Conservation (phyloP, 2,329 filamentous ascomycete genomes). For the Penicillium sp. region DNA sequence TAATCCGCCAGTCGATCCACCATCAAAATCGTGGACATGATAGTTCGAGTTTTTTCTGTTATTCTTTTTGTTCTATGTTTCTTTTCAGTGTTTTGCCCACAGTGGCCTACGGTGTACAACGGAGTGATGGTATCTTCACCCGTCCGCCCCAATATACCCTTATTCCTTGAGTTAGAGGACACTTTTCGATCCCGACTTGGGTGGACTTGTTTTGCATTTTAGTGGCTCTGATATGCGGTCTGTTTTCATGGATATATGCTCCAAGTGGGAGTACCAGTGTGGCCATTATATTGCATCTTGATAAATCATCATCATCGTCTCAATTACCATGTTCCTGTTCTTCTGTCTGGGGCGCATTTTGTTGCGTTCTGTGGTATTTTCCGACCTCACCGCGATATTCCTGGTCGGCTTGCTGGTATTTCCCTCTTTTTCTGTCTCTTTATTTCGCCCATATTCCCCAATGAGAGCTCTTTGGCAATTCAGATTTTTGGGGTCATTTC, state of each 20-base stretch:
- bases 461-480: background rate
- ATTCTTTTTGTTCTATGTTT: background rate
- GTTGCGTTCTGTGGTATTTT: background rate
- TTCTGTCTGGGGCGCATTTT: background rate
- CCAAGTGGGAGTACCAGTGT: background rate
- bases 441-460: background rate
- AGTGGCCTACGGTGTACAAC: background rate
- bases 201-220: conserved; percentile 4
- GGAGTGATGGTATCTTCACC: background rate
- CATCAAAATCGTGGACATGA: background rate
- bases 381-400: background rate
- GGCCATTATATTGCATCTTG: conserved; percentile 2
- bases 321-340: background rate
- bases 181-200: background rate
- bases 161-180: background rate
- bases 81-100: background rate
- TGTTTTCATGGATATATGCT: conserved; percentile 1
- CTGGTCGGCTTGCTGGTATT: background rate
- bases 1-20: background rate
- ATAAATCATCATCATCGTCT: conserved; percentile 5
- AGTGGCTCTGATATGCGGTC: background rate
- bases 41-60: background rate
- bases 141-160: background rate
- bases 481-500: background rate
- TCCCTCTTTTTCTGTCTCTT: background rate